Conservation (phyloP, 2,329 filamentous ascomycete species). For the Fragosphaeria purpurea region DNA sequence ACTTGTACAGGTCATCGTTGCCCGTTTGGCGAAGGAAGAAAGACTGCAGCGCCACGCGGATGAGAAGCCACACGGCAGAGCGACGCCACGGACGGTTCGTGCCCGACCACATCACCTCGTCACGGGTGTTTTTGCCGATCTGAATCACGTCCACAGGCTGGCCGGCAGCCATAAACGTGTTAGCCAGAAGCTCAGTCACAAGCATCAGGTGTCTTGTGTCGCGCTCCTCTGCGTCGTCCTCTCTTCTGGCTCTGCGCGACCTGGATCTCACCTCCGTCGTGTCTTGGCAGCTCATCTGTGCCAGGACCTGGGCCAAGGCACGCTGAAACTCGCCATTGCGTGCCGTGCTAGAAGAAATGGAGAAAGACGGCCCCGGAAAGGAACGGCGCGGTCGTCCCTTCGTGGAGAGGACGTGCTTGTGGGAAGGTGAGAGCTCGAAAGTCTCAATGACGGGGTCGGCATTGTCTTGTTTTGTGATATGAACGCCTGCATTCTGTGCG, state of each 20-base stretch:
- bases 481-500: slow-evolving; percentile 25
- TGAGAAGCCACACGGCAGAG: slow-evolving; percentile 11
- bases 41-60: slow-evolving; percentile 9
- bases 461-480: slow-evolving; percentile 17
- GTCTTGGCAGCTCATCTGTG: slow-evolving; percentile 20
- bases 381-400: slow-evolving; percentile 20
- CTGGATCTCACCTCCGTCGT: slow-evolving; percentile 11
- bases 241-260: slow-evolving; percentile 26
- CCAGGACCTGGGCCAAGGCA: slow-evolving; percentile 15
- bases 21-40: neutral
- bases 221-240: slow-evolving; percentile 28
- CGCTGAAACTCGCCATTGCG: slow-evolving; percentile 12
- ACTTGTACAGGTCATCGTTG: slow-evolving; percentile 32
- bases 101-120: slow-evolving; percentile 38
- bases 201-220: slow-evolving; percentile 40
- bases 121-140: slow-evolving; percentile 42
- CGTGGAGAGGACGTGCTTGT: slow-evolving; percentile 17
- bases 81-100: slow-evolving; percentile 9
- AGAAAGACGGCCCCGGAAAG: slow-evolving; percentile 19
- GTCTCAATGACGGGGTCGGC: slow-evolving; percentile 18
- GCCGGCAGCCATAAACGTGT: slow-evolving; percentile 30
- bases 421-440: slow-evolving; percentile 24
- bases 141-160: slow-evolving; percentile 11
- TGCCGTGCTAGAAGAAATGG: slow-evolving; percentile 13
- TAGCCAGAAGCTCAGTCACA: slow-evolving; percentile 37